phyloP scores from a whole-genome alignment of 2,329 filamentous ascomycete species.

The Acarospora socialis region DNA sequence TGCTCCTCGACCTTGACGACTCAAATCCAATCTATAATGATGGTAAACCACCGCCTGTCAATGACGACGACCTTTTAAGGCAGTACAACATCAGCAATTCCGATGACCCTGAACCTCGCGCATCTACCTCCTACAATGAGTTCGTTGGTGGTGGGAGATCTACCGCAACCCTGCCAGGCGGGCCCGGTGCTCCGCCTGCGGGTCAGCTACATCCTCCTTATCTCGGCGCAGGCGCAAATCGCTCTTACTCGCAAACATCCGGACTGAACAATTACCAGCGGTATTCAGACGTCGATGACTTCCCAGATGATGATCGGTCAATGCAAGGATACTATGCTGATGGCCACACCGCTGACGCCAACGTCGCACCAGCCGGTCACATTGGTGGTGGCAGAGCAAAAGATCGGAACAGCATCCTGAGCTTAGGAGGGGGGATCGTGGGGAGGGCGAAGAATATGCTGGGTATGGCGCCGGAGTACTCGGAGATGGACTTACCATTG shows the following conservation, averaged over 20 bases:
- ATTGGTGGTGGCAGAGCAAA: conserved; percentile 42
- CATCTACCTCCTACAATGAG: conserved; percentile 86
- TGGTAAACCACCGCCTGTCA: conserved; percentile 63
- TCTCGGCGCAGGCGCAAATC: conserved; percentile 23
- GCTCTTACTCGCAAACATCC: conserved; percentile 58
- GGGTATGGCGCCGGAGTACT: conserved; percentile 75
- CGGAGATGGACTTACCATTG: conserved; percentile 93
- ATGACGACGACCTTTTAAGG: conserved; percentile 66
- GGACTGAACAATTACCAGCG: conserved; percentile 77
- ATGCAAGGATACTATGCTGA: conserved; percentile 64
- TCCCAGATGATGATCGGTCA: conserved; percentile 61
- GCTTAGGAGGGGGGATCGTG: conserved; percentile 72
- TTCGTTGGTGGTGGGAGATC: conserved; percentile 61
- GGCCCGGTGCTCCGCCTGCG: conserved; percentile 26
- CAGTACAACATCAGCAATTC: conserved; percentile 57
- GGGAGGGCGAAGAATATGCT: conserved; percentile 81
- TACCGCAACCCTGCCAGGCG: conserved; percentile 30
- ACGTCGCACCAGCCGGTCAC: conserved; percentile 36
- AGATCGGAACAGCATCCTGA: conserved; percentile 78
- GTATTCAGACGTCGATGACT: conserved; percentile 81
- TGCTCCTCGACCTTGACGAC: conserved; percentile 62
- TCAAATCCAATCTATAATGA: conserved; percentile 57
- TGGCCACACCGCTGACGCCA: conserved; percentile 48
- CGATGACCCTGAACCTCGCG: conserved; percentile 51
- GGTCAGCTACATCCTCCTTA: conserved; percentile 26